Base-by-base conservation (phyloP, 768 basidiomycete genomes). In the Asterophora parasitica region DNA sequence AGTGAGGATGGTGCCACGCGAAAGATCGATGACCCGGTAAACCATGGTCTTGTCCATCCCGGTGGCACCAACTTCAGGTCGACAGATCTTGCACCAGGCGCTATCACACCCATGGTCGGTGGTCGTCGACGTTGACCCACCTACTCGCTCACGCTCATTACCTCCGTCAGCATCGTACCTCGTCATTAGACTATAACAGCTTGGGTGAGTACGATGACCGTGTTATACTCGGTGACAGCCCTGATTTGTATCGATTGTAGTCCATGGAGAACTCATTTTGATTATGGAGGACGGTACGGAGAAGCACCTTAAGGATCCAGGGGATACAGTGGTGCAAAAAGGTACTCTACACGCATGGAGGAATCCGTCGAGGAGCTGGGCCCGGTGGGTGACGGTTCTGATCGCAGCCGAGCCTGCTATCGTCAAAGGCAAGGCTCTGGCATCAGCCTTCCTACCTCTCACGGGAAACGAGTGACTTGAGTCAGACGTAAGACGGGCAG, bases 261-360 rank as follows among this genome's bases (percentile, higher is more conserved):
- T 82, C 32, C 61, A 67, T 26, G 81, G 82, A 11, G 75, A 79
- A 62, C 58, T 82, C 11, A 60, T 81, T 19, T 65, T 78, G n/a
- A 71, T 77, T 16, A 73, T 73, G 50, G 79, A 80, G 44, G 79
- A 81, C 58, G 81, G 79, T 4, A 65, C 62, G 7, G 77, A 82
- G 61, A 76, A 63, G 15, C 67, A 71, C 41, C 56, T 82, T 42
- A 76, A 73, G 52, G 74, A 73, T 44, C 74, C 79, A 17, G 81
- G 80, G 27, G 79, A 81, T 59, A 67, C 70, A 1, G 74, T 82
- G 38, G 64, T 82, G 28, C 77, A 79, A 62, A 75, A 73, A 48
- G 82, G 81, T 7, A 78, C 75, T 0, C 67, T 80, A 61, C 82
- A 83, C 54, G 77, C 75, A 12, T 85, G 81, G 82, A 74, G 61